These are phyloP conservation scores for Pachysandra terminalis DNA, from an alignment of 164 flowering plant species.

Conservation along the genomic window DNA sequence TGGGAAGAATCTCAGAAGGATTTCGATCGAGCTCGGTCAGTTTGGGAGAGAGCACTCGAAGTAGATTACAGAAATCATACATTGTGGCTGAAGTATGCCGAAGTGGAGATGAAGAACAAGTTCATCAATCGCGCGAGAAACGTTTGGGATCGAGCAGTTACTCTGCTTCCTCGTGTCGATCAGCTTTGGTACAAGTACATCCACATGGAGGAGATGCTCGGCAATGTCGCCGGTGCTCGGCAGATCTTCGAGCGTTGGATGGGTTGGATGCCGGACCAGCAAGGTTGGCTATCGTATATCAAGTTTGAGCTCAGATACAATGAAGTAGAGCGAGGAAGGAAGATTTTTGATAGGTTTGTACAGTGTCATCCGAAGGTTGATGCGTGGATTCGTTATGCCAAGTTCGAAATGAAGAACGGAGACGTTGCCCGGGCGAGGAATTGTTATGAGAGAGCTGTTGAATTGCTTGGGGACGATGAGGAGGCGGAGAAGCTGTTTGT, in stretches of 20 bases:
- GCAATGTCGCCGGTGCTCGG: constrained; percentile 83
- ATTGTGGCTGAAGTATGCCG: constrained; percentile 85
- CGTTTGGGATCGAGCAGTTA: constrained; percentile 84
- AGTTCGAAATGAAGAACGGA: constrained; percentile 95
- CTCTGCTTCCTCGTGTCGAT: constrained; percentile 66
- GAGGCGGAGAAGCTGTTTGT: constrained; percentile 81
- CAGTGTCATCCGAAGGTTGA: constrained; percentile 62
- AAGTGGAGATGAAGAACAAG: constrained; percentile 83
- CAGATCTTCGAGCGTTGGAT: constrained; percentile 91
- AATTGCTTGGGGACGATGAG: constrained; percentile 62
- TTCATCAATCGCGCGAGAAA: constrained; percentile 83
- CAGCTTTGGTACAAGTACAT: constrained; percentile 96
- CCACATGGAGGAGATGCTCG: constrained; percentile 93
- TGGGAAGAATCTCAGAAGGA: constrained; percentile 97
- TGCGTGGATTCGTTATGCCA: constrained; percentile 78
- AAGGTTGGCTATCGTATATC: constrained; percentile 80
- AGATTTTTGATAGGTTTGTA: constrained; percentile 68
- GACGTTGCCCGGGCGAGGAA: constrained; percentile 60
- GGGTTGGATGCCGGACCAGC: constrained; percentile 84
- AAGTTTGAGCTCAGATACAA: constrained; percentile 80
- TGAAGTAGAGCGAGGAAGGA: constrained; percentile 73
- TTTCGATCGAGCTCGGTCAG: constrained; percentile 72
- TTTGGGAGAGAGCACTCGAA: constrained; percentile 90
- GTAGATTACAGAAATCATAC: constrained; percentile 82
- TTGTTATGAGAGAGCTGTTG: constrained; percentile 76